Evolutionary conservation across 768 basidiomycete species (phyloP).

Genomic region (Lentinus brumalis): DNA sequence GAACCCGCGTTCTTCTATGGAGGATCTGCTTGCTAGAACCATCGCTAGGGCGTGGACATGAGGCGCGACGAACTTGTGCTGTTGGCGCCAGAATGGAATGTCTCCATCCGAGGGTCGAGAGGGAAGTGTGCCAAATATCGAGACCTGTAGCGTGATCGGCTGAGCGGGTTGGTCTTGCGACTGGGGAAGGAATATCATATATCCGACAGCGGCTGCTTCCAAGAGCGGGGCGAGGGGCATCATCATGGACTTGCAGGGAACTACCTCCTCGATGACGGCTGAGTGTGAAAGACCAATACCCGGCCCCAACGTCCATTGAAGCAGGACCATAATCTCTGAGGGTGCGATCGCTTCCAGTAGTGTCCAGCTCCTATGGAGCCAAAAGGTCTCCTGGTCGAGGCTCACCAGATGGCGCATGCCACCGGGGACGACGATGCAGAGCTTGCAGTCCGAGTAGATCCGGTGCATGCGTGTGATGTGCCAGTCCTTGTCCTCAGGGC

Average conservation of each 20-base stretch:
- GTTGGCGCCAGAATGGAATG: no score
- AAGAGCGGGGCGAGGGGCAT: background rate
- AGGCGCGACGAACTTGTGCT: no score
- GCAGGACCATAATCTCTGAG: background rate
- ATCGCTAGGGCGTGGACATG: no score
- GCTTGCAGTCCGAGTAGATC: slow-evolving; percentile 6
- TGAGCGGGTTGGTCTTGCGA: no score
- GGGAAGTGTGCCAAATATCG: no score
- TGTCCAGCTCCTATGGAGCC: slow-evolving; percentile 20
- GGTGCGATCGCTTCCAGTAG: slow-evolving; percentile 13
- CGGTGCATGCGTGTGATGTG: slow-evolving; percentile 15
- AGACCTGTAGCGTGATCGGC: no score
- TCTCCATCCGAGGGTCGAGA: no score
- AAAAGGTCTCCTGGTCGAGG: slow-evolving; percentile 12
- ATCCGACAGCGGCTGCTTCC: background rate
- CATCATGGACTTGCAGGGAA: background rate
- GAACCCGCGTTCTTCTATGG: background rate
- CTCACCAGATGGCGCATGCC: slow-evolving; percentile 12
- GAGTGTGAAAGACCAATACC: background rate
- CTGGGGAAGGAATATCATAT: no score
- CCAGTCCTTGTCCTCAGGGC: slow-evolving; percentile 10
- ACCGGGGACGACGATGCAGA: slow-evolving; percentile 15
- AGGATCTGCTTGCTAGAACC: background rate
- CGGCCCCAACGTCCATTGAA: background rate
- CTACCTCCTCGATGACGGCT: background rate